Base-by-base conservation (phyloP, 768 basidiomycete species). In the Lactarius tabidus region DNA sequence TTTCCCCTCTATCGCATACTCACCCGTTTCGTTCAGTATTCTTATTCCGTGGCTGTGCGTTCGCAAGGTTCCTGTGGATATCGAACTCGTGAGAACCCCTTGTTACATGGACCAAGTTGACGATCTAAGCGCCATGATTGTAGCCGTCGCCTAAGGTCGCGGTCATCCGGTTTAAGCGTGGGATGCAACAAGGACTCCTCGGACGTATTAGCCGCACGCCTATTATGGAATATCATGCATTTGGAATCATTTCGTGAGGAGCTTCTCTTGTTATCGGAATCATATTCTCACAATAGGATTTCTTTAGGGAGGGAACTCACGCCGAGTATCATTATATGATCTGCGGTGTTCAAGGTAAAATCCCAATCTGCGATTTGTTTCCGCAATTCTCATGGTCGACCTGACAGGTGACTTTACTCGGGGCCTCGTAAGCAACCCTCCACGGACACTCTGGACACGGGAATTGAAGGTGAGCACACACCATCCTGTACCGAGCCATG, bases 171-270 rank as follows among this genome's bases (percentile, higher is more conserved):
- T 80, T 80, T 67, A 70, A 77, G 68, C 77, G 79, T 41, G 79
- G 79, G n/a, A 79, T 80, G 78, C 79, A 80, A 66, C 79, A 80
- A 54, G 79, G 79, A n/a, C 74, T 80, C 39, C 72, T 80, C 4
- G 77, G 75, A 6, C 76, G 79, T 17, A 76, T 80, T 66, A 77
- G 77, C 39, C 77, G 78, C n/a, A 74, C 75, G 1, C 71, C 77
- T 1, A 72, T 79, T 43, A 73, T 77, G 78, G 79, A 80, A 65
- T 81, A 81, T 67, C 80, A 81, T 60, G 78, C 80, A 6, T 81
- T 81, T 65, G 80, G 79, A 28, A 77, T 77, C 60, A 75, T 80
- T 53, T 75, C 74, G 76, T 75, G 64, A 66, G 72, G 72, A 18
- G 17, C 29, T 15, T 3, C 15, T 29, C 43, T 10, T 36, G 17